A percentile compares a stretch with the other conserved stretches of the same genome.
phyloP scores from a whole-genome alignment of 495 filamentous ascomycete species.

The Xeromyces bisporus region DNA sequence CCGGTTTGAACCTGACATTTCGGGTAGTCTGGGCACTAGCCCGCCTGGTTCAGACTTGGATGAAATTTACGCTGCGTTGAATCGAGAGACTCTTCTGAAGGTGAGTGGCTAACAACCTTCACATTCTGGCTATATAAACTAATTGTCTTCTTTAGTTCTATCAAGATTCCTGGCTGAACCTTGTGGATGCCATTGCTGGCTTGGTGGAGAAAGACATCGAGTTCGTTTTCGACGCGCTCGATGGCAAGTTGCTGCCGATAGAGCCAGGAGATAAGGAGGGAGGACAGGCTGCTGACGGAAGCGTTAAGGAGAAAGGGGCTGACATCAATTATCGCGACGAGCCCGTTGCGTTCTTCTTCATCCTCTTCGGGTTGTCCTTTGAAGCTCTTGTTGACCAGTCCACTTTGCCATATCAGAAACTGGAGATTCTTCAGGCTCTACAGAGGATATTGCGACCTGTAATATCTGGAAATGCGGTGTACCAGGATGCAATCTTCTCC shows the following conservation, averaged over 20 bases:
- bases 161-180: slow-evolving; percentile 89
- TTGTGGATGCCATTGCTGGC: slow-evolving; percentile 94
- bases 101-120: slow-evolving; percentile 18
- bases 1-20: slow-evolving; percentile 93
- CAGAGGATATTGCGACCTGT: slow-evolving; percentile 89
- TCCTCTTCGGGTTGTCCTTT: slow-evolving; percentile 90
- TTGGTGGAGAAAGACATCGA: slow-evolving; percentile 94
- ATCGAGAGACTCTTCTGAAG: slow-evolving; percentile 78
- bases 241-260: slow-evolving; percentile 44
- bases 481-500: slow-evolving; percentile 86
- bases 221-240: slow-evolving; percentile 90
- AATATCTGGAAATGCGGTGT: slow-evolving; percentile 93
- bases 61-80: slow-evolving; percentile 81
- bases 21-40: slow-evolving; percentile 58
- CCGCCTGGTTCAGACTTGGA: slow-evolving; percentile 61
- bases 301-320: slow-evolving; percentile 36
- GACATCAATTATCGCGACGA: slow-evolving; percentile 97
- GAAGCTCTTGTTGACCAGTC: slow-evolving; percentile 79
- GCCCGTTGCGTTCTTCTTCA: slow-evolving; percentile 97
- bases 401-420: slow-evolving; percentile 58
- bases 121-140: slow-evolving; percentile 4
- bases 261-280: slow-evolving; percentile 22
- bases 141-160: slow-evolving; percentile 50
- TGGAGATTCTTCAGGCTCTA: slow-evolving; percentile 78
- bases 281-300: slow-evolving; percentile 22